These are phyloP conservation scores for Lentinula sp. DNA, from an alignment of 768 basidiomycete species.

Conservation along the genomic window DNA sequence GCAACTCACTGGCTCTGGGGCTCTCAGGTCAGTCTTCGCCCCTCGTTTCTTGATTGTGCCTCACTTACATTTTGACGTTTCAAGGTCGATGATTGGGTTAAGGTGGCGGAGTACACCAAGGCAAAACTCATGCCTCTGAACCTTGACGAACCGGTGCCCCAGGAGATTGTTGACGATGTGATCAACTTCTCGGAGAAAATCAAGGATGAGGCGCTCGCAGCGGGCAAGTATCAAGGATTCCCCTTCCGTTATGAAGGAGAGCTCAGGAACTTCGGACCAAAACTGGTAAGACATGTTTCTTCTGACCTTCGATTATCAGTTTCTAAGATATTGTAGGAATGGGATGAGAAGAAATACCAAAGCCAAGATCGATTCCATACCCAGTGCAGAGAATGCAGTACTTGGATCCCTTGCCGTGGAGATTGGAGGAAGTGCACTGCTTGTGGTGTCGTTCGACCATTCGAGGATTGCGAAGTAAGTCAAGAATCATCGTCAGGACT, in stretches of 20 bases:
- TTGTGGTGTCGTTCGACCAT: constrained; percentile 9
- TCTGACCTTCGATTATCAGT: neutral
- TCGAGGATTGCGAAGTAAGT: constrained; percentile 11
- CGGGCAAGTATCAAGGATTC: constrained; percentile 11
- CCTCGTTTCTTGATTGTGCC: neutral
- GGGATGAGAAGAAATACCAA: constrained; percentile 8
- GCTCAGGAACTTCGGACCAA: constrained; percentile 8
- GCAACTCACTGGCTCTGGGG: constrained; percentile 12
- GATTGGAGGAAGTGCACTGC: constrained; percentile 11
- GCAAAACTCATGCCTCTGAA: constrained; percentile 10
- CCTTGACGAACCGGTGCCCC: constrained; percentile 11
- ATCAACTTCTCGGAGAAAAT: constrained; percentile 11
- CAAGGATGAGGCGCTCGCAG: constrained; percentile 10
- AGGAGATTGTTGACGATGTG: constrained; percentile 10
- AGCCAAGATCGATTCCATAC: constrained; percentile 10
- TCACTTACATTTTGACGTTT: neutral
- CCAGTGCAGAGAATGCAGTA: constrained; percentile 7
- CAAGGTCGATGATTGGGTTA: constrained; percentile 12
- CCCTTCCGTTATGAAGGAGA: constrained; percentile 12
- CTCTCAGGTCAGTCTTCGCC: constrained; percentile 2
- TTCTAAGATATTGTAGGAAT: constrained; percentile 4
- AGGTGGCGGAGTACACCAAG: constrained; percentile 9
- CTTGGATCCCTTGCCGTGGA: constrained; percentile 11
- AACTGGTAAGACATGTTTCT: neutral
- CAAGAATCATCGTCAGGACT: neutral